A percentile compares a stretch with the other conserved stretches of the same genome.
Conservation (phyloP, 352 stramenopile genomes). For the Phytopythium montanum region DNA sequence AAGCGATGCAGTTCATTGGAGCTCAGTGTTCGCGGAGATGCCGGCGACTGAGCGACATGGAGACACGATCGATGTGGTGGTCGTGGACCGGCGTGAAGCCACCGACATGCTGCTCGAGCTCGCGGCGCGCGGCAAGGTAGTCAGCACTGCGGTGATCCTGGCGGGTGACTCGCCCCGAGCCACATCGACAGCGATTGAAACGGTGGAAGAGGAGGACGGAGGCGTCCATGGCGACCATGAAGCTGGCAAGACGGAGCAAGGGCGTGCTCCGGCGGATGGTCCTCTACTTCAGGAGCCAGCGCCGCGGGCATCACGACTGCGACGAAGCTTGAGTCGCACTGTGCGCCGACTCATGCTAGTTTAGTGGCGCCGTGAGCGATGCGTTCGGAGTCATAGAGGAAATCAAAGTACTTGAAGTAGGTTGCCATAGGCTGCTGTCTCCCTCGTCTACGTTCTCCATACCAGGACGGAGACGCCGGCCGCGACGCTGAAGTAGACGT, state of each 20-base stretch:
- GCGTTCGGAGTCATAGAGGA: background rate
- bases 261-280: background rate
- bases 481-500: constrained; percentile 94
- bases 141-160: constrained; percentile 41
- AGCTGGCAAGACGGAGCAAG: background rate
- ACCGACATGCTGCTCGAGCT: constrained; percentile 70
- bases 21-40: constrained; percentile 49
- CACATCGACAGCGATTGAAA: constrained; percentile 13
- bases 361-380: constrained; percentile 2
- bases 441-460: constrained; percentile 70
- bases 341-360: constrained; percentile 52
- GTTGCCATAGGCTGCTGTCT: too few relatives aligned
- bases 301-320: constrained; percentile 1
- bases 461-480: constrained; percentile 90
- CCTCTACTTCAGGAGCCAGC: constrained; percentile 3
- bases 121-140: constrained; percentile 52
- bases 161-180: background rate
- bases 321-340: constrained; percentile 32
- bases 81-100: constrained; percentile 55
- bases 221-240: background rate
- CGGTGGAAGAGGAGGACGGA: constrained; percentile 6
- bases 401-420: too few relatives aligned
- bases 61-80: constrained; percentile 61
- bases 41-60: constrained; percentile 44
- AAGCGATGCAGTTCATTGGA: constrained; percentile 24